These are phyloP conservation scores for Aspergillus wentii DNA, from an alignment of 495 filamentous ascomycete species.

Conservation along the genomic window DNA sequence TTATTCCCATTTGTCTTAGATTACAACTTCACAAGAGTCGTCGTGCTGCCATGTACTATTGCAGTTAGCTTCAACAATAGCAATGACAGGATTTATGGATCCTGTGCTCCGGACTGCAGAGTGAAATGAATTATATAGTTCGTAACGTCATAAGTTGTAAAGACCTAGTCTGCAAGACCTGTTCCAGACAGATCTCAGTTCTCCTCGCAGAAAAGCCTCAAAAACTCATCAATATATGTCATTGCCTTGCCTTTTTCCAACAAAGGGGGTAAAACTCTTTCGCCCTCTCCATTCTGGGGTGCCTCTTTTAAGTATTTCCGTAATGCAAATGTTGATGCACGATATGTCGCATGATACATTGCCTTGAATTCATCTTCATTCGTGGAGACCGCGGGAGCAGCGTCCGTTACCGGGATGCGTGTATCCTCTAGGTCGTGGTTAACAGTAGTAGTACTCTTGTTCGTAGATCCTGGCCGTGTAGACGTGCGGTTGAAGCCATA, in stretches of 20 bases:
- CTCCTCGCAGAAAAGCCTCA: slow-evolving; percentile 42
- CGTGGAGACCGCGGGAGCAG: slow-evolving; percentile 12
- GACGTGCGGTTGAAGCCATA: slow-evolving; percentile 52
- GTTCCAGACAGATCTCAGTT: slow-evolving; percentile 24
- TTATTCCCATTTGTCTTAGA: no score
- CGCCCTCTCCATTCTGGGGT: slow-evolving; percentile 1
- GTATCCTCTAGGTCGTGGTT: slow-evolving; percentile 15
- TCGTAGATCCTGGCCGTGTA: slow-evolving; percentile 15
- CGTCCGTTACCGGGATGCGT: slow-evolving; percentile 3
- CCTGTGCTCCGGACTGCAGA: no score
- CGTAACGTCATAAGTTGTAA: slow-evolving; percentile 15
- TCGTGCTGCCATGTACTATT: no score
- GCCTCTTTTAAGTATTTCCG: slow-evolving; percentile 40
- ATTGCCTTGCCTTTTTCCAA: slow-evolving; percentile 41
- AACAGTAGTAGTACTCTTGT: slow-evolving; percentile 8
- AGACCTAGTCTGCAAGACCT: no score
- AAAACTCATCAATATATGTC: slow-evolving; percentile 41
- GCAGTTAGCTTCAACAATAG: neutral
- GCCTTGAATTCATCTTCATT: slow-evolving; percentile 61
- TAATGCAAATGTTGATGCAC: slow-evolving; percentile 54
- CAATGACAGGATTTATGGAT: neutral
- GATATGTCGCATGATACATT: slow-evolving; percentile 62
- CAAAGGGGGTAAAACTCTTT: slow-evolving; percentile 14
- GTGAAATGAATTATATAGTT: no score
- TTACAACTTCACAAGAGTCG: no score